Conservation (phyloP, 2,329 filamentous ascomycete species). For the Leptosphaerulina australis region DNA sequence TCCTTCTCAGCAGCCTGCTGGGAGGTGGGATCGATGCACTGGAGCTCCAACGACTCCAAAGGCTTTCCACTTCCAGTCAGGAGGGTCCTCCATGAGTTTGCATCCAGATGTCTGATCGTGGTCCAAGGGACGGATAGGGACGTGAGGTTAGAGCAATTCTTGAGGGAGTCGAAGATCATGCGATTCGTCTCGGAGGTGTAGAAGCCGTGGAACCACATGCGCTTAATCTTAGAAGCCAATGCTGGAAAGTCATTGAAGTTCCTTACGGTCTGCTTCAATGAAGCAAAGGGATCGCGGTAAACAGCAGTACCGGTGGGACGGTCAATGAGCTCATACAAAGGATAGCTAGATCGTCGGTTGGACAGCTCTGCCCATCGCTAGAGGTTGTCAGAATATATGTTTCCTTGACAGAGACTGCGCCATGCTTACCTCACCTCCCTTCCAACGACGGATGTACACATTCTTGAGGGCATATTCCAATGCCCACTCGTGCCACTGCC, state of each 20-base stretch:
- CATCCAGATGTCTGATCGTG: conserved; percentile 56
- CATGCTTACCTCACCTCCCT: conserved; percentile 51
- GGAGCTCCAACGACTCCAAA: conserved; percentile 59
- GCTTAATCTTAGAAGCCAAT: conserved; percentile 57
- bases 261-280: conserved; percentile 55
- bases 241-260: conserved; percentile 55
- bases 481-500: conserved; percentile 60
- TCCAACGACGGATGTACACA: conserved; percentile 60
- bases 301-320: conserved; percentile 55
- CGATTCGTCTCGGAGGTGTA: conserved; percentile 58
- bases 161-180: conserved; percentile 56
- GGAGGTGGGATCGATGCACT: conserved; percentile 56
- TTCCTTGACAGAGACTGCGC: not conserved
- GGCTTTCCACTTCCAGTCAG: conserved; percentile 53
- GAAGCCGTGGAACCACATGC: conserved; percentile 63
- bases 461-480: conserved; percentile 58
- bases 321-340: conserved; percentile 57
- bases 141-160: conserved; percentile 55
- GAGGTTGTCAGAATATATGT: conserved; percentile 26
- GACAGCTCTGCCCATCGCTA: conserved; percentile 60
- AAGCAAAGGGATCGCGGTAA: conserved; percentile 59
- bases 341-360: conserved; percentile 52
- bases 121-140: conserved; percentile 61
- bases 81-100: conserved; percentile 56
- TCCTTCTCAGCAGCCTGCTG: conserved; percentile 51